Evolutionary conservation across 164 flowering plant species (phyloP).

Genomic region (Taxillus chinensis): DNA sequence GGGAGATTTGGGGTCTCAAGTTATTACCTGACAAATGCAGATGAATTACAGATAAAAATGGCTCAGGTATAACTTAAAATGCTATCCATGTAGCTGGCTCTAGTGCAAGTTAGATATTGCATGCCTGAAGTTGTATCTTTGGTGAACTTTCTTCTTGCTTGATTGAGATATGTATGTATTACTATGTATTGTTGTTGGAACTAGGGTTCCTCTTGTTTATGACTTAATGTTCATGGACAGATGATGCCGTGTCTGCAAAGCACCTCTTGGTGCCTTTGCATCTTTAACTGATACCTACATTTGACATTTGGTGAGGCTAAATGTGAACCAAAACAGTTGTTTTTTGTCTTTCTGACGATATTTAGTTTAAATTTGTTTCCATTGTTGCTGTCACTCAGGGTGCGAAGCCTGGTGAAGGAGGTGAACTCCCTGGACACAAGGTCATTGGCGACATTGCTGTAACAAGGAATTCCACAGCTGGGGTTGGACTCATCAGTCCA

Average conservation of each 20-base stretch:
- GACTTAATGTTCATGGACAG: conserved; percentile 54
- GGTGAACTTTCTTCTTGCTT: neutral
- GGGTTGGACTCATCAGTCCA: conserved; percentile 98
- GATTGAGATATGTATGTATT: neutral
- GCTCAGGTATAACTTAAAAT: conserved; percentile 68
- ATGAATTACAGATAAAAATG: conserved; percentile 96
- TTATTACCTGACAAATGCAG: conserved; percentile 93
- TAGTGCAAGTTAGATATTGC: no score
- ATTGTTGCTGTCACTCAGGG: conserved; percentile 44
- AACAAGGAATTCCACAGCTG: conserved; percentile 95
- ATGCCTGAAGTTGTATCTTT: neutral
- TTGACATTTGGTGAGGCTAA: conserved; percentile 49
- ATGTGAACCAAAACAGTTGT: conserved; percentile 19
- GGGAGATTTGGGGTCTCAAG: conserved; percentile 99
- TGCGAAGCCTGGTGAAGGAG: conserved; percentile 99
- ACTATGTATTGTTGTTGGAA: conserved; percentile 24
- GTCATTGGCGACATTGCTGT: conserved; percentile 97
- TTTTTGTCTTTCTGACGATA: conserved; percentile 1
- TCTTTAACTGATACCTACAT: conserved; percentile 47
- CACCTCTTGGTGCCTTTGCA: conserved; percentile 61
- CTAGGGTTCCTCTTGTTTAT: conserved; percentile 44
- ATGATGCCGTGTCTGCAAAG: conserved; percentile 62
- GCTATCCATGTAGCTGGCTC: no score
- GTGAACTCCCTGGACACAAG: conserved; percentile 99
- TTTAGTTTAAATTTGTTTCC: conserved; percentile 7